Base-by-base conservation (phyloP, 345 rosid genomes). In the Viola odorata region DNA sequence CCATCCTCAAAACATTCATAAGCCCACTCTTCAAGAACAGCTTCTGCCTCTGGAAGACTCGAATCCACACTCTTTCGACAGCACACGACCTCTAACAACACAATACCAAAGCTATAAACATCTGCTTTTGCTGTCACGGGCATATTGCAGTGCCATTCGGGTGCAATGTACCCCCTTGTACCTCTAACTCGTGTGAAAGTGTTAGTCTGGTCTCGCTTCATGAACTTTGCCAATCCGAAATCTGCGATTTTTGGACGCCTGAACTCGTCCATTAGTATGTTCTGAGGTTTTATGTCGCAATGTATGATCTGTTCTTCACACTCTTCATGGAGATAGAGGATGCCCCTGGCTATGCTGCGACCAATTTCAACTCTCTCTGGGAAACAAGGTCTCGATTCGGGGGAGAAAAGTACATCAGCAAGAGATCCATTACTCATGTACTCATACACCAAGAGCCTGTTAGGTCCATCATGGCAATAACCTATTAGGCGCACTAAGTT, bases 371-470 rank as follows among this genome's bases (percentile, higher is more conserved):
- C 44, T 32, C 52, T 58, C 12, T 23, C 1, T 23, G 32, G 32
- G 32, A 23, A 23, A 23, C 32, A 23, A 23, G 2, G 32, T 23
- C 32, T 23, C 32, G 32, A 1, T 23, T 23, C 32, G 2, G 1
- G 2, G 32, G 32, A 23, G 32, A 23, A 23, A 23, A 23, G n/a
- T n/a, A n/a, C n/a, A n/a, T 66, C 69, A 4, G 67, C 73, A 6
- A 77, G 67, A 45, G 75, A 73, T 3, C 72, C 74, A 3, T 69
- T 73, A 58, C 67, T 66, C 81, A 73, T 69, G 60, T 65, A 73
- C 36, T 69, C 52, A 10, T 66, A 73, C 12, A 77, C 67, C 57
- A 73, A 64, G 13, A 69, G 63, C 72, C 70, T 62, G 10, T 72
- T 11, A 12, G 60, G 8, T 42, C 58, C 69, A 0, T 73, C 70